Base-by-base conservation (phyloP, 1,139 yeast genomes). In the Zygosaccharomyces pseudobailii region DNA sequence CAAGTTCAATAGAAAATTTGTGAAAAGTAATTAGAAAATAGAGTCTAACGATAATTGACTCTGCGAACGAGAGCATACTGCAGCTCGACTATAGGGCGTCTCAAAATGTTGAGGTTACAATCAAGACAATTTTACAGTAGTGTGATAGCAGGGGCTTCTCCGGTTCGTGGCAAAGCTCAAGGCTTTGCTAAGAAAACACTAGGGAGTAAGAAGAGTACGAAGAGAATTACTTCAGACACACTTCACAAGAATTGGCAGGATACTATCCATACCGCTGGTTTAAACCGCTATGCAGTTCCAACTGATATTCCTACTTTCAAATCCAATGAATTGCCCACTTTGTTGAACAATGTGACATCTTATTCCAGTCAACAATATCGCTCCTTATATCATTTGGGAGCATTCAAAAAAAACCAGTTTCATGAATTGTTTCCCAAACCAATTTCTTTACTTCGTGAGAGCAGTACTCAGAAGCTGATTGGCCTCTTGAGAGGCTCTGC, bases 361-460 rank as follows among this genome's bases (percentile, higher is more conserved):
- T 65, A 50, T 46, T 52, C 60, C 19, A 50, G 51, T 32, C 48
- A 48, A 17, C 67, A 63, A 36, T 55, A 55, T 35, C 55, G 56
- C 36, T 42, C 53, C n/a, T 46, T 65, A 30, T 59, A 53, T 40
- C 62, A 58, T 22, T 63, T 80, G 43, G 85, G 85, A 17, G 69
- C 81, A 0, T 84, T 84, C 65, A 78, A 79, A 56, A 81, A 78
- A 54, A 73, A 71, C 53, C 92, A 84, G 65, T 80, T 74, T 61
- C 78, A 79, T 55, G 92, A 84, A 63, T 59, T 82, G 40, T 82
- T 80, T 59, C 62, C 70, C 27, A 69, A 71, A 30, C 90, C 89
- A 17, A 64, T 80, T 3, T 71, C 87, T 0, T 60, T 84, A 50
- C 71, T 80, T 2, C 76, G 79, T 57, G 53, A 65, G 20, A 64